These are phyloP conservation scores for Xylogone sp. DNA, from an alignment of 2,329 filamentous ascomycete species.

Conservation along the genomic window DNA sequence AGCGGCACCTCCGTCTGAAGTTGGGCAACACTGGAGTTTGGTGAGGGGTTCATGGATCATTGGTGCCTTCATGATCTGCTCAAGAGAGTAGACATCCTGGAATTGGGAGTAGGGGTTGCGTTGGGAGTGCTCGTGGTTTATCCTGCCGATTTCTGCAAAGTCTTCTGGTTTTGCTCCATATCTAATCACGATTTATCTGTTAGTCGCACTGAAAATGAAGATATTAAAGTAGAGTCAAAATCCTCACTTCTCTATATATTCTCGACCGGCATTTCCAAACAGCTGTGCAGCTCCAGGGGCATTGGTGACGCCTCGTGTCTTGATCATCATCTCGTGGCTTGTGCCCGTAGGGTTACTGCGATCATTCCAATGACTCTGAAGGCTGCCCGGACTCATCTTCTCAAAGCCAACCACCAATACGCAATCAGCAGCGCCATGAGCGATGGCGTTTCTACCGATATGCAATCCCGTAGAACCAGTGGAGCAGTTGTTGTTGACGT, in stretches of 20 bases:
- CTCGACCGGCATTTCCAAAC: conserved; percentile 89
- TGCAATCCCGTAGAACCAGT: conserved; percentile 89
- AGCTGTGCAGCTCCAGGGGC: conserved; percentile 86
- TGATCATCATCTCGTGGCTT: conserved; percentile 72
- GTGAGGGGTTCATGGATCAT: conserved; percentile 85
- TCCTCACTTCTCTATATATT: conserved; percentile 87
- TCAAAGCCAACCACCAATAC: conserved; percentile 93
- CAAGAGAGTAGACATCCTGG: conserved; percentile 82
- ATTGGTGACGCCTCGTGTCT: conserved; percentile 75
- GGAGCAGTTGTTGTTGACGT: conserved; percentile 98
- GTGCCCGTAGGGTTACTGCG: conserved; percentile 75
- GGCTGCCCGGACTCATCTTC: conserved; percentile 93
- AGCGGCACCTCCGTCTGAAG: conserved; percentile 86
- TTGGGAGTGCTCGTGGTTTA: conserved; percentile 90
- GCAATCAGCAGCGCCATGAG: conserved; percentile 78
- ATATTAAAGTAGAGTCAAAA: conserved; percentile 4
- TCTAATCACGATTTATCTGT: conserved; percentile 39
- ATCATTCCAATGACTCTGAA: conserved; percentile 83
- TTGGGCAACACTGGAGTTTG: conserved; percentile 98
- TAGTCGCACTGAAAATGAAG: conserved; percentile 1
- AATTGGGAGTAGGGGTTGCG: conserved; percentile 98
- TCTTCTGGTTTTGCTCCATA: conserved; percentile 80
- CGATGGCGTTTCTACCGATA: conserved; percentile 77
- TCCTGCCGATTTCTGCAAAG: conserved; percentile 89
- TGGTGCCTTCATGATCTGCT: conserved; percentile 72